These are phyloP conservation scores for Cladosporium sp. DNA, from an alignment of 2,329 filamentous ascomycete species.

Conservation along the genomic window DNA sequence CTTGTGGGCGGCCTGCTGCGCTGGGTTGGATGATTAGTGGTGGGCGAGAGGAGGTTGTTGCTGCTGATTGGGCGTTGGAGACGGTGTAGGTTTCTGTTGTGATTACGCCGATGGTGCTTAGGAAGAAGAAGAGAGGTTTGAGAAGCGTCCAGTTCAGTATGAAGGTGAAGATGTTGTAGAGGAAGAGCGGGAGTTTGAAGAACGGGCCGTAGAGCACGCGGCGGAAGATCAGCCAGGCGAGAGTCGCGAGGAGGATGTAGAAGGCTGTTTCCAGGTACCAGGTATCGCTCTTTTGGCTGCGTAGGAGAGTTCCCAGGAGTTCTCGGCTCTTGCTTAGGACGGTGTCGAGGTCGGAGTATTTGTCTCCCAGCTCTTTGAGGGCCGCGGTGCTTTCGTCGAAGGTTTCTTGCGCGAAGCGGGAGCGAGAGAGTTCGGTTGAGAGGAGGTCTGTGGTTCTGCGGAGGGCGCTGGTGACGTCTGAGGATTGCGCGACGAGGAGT, in stretches of 20 bases:
- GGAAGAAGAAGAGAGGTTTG: conserved; percentile 42
- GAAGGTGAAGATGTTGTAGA: conserved; percentile 21
- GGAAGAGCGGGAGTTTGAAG: conserved; percentile 63
- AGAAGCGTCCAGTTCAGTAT: conserved; percentile 25
- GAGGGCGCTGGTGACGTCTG: conserved; percentile 78
- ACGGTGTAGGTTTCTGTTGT: conserved; percentile 17
- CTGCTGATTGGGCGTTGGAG: neutral
- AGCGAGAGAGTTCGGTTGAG: conserved; percentile 75
- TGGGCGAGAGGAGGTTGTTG: conserved; percentile 29
- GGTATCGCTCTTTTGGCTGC: conserved; percentile 90
- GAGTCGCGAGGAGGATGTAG: conserved; percentile 69
- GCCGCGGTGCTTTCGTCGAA: conserved; percentile 78
- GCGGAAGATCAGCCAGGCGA: conserved; percentile 76
- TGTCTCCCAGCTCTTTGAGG: conserved; percentile 72
- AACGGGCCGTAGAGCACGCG: conserved; percentile 83
- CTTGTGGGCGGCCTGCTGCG: conserved; percentile 34
- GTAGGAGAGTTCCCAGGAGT: conserved; percentile 72
- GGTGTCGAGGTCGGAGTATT: conserved; percentile 72
- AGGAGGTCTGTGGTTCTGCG: conserved; percentile 83
- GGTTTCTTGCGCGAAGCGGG: conserved; percentile 84
- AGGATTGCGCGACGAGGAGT: conserved; percentile 67
- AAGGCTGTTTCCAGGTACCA: conserved; percentile 95
- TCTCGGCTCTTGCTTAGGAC: conserved; percentile 70
- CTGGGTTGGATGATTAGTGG: conserved; percentile 43
- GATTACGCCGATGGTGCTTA: conserved; percentile 49